Percentiles rank a stretch among this genome's conserved stretches.
Evolutionary conservation across 1,284 basidiomycete genomes (phyloP).

Genomic region (Flammula alnicola): DNA sequence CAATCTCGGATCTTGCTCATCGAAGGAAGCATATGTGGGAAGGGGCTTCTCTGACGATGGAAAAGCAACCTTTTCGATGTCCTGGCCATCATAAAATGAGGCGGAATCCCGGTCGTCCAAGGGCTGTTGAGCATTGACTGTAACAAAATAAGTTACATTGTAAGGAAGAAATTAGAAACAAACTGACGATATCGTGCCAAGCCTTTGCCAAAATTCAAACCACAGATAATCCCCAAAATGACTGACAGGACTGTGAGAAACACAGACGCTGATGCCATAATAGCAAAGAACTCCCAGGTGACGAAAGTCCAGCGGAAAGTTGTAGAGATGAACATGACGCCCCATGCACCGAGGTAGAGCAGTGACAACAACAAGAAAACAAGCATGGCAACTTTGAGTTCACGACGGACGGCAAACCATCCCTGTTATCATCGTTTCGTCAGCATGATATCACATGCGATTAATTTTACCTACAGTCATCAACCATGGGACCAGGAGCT

Average conservation of each 20-base stretch:
- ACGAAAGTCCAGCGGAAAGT: conserved; percentile 79
- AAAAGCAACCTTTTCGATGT: conserved; percentile 70
- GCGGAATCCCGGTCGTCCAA: conserved; percentile 56
- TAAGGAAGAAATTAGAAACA: not conserved
- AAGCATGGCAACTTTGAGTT: conserved; percentile 61
- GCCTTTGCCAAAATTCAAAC: conserved; percentile 77
- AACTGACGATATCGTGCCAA: conserved; percentile 67
- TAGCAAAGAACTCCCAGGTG: conserved; percentile 74
- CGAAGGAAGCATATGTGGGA: conserved; percentile 59
- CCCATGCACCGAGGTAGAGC: conserved; percentile 68
- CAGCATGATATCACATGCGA: not conserved
- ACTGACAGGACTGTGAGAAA: conserved; percentile 59
- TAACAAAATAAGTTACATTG: conserved; percentile 11
- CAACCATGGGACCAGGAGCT: conserved; percentile 75
- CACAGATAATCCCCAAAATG: conserved; percentile 66
- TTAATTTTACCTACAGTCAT: conserved; percentile 46
- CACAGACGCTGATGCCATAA: conserved; percentile 64
- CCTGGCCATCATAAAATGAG: conserved; percentile 37
- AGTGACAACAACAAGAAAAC: conserved; percentile 65
- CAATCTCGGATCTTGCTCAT: too few species aligned
- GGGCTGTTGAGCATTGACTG: conserved; percentile 62
- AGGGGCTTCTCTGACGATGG: conserved; percentile 55
- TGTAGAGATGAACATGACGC: conserved; percentile 69
- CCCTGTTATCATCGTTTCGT: conserved; percentile 47
- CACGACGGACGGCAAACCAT: conserved; percentile 74